phyloP scores from a whole-genome alignment of 78 protist genomes.

The Emiliania huxleyi region DNA sequence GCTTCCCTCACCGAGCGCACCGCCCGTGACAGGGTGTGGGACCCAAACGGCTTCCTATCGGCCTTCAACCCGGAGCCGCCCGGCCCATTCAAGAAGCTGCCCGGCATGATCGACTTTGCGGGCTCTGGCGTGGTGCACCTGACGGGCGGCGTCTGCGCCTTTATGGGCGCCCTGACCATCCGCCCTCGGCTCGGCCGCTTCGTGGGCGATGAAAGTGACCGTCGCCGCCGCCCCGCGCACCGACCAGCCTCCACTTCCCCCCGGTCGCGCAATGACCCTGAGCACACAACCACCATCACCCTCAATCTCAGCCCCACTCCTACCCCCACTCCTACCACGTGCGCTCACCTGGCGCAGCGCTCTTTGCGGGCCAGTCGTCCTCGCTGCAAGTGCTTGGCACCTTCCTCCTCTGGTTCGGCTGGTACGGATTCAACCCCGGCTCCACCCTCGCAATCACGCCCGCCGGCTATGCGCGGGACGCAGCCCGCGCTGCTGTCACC shows the following conservation, averaged over 20 bases:
- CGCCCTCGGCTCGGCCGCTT: constrained; percentile 25
- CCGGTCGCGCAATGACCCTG: too few species aligned
- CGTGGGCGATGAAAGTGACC: too few species aligned
- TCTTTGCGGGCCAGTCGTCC: neutral
- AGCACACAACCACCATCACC: neutral
- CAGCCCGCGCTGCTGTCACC: neutral
- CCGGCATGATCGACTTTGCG: constrained; percentile 32
- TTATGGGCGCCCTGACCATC: constrained; percentile 37
- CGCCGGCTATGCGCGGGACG: constrained; percentile 40
- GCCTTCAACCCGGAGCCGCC: neutral
- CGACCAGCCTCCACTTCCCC: too few species aligned
- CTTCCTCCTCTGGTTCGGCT: constrained; percentile 84
- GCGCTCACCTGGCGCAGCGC: too few species aligned
- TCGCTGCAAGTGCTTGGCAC: constrained; percentile 75
- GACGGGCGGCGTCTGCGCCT: neutral
- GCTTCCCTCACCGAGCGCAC: too few species aligned
- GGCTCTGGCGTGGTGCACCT: constrained; percentile 40
- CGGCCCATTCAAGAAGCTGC: neutral
- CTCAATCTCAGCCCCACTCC: too few species aligned
- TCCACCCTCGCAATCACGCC: constrained; percentile 60
- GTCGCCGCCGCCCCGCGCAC: constrained; percentile 51
- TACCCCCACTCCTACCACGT: too few species aligned
- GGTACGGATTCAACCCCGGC: constrained; percentile 75
- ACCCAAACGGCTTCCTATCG: neutral
- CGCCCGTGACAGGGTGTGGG: constrained; percentile 62